Conservation (phyloP, 805 yeast species). For the Starmera caribaea region DNA sequence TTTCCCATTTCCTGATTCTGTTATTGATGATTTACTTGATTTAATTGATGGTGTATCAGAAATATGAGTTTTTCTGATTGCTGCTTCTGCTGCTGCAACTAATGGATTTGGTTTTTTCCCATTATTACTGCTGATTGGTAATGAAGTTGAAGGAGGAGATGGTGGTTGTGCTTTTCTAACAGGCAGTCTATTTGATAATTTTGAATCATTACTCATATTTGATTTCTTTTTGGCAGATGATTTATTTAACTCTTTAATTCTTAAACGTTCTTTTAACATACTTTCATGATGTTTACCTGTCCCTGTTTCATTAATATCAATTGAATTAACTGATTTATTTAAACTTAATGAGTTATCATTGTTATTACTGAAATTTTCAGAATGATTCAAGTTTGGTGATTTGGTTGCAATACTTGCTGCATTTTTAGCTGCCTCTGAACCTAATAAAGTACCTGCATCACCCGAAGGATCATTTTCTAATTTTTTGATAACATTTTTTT, state of each 20-base stretch:
- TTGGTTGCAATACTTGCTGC: constrained; percentile 25
- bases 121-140: too few relatives aligned
- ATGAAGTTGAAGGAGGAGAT: constrained; percentile 1
- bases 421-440: constrained; percentile 26
- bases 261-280: constrained; percentile 25
- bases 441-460: constrained; percentile 21
- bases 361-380: neutral
- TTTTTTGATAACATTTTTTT: constrained; percentile 23
- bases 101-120: constrained; percentile 2
- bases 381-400: constrained; percentile 4
- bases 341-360: neutral
- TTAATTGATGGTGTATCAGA: neutral
- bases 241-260: constrained; percentile 11
- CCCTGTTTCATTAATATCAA: neutral
- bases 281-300: constrained; percentile 11
- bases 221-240: constrained; percentile 14
- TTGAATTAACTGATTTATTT: too few relatives aligned
- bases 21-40: neutral
- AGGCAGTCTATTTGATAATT: constrained; percentile 26
- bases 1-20: constrained; percentile 4
- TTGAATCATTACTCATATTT: constrained; percentile 13
- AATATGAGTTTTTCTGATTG: constrained; percentile 1
- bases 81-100: constrained; percentile 19
- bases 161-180: neutral
- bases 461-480: constrained; percentile 21